These are phyloP conservation scores for Lentinula lateritia DNA, from an alignment of 768 basidiomycete species.

Conservation along the genomic window DNA sequence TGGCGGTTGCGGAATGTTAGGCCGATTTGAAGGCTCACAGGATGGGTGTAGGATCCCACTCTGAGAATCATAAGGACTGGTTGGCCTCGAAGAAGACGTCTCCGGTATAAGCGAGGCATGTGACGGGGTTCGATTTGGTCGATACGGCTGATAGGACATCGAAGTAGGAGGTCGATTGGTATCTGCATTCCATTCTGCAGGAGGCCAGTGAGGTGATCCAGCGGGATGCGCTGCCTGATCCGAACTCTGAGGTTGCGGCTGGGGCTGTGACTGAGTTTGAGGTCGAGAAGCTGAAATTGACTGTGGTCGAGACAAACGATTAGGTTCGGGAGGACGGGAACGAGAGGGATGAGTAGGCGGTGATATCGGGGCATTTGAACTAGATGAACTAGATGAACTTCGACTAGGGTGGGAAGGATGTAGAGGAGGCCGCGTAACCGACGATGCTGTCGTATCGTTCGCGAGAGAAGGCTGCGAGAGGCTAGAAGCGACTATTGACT, in stretches of 20 bases:
- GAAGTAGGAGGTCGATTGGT: not conserved
- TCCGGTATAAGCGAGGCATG: not conserved
- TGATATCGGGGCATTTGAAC: not conserved
- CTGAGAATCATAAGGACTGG: not conserved
- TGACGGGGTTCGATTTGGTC: not conserved
- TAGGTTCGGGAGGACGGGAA: not conserved
- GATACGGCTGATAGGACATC: not conserved
- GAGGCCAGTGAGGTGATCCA: slow-evolving; percentile 33
- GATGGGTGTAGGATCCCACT: not conserved
- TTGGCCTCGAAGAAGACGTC: not conserved
- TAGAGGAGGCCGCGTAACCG: slow-evolving; percentile 20
- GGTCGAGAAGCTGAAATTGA: not conserved
- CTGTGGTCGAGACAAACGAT: not conserved
- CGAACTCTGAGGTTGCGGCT: not conserved
- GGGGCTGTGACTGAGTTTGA: not conserved
- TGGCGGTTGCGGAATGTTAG: not conserved
- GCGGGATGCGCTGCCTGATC: slow-evolving; percentile 9
- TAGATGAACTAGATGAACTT: slow-evolving; percentile 5
- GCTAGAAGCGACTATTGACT: not conserved
- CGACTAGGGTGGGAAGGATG: slow-evolving; percentile 25
- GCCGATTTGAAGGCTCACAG: not conserved
- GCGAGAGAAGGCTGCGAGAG: slow-evolving; percentile 3
- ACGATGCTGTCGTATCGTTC: slow-evolving; percentile 8
- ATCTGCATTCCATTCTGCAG: slow-evolving; percentile 31
- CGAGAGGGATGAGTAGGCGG: slow-evolving; percentile 6